Evolutionary conservation across 352 stramenopile species (phyloP).

Genomic region (Phytophthora sansomeana): DNA sequence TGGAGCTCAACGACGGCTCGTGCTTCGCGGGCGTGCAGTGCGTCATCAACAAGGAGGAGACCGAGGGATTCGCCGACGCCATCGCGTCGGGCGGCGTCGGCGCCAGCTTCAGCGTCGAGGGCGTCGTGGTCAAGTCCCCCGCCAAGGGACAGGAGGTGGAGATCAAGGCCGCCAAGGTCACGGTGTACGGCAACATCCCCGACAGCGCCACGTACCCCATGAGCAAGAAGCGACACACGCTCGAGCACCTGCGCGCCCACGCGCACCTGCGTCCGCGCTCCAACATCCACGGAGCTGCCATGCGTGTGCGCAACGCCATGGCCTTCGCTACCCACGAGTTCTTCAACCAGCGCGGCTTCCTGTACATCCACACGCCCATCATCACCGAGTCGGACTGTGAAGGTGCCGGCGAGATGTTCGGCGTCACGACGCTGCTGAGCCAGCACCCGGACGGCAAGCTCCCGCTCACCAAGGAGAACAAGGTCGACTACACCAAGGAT

Average conservation of each 20-base stretch:
- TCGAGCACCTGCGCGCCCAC: constrained; percentile 94
- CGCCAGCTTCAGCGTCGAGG: constrained; percentile 84
- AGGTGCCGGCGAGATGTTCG: constrained; percentile 98
- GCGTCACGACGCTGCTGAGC: constrained; percentile 92
- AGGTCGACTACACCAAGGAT: constrained; percentile 92
- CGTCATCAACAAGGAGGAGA: constrained; percentile 81
- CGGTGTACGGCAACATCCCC: constrained; percentile 87
- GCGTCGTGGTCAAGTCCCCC: constrained; percentile 87
- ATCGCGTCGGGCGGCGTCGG: constrained; percentile 87
- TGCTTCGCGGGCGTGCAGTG: constrained; percentile 90
- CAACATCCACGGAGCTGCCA: constrained; percentile 92
- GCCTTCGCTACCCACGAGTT: constrained; percentile 95
- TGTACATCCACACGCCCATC: constrained; percentile 96
- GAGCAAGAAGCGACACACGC: constrained; percentile 93
- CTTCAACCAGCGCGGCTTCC: constrained; percentile 93
- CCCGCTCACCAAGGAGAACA: constrained; percentile 60
- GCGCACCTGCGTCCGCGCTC: constrained; percentile 94
- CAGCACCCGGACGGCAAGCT: constrained; percentile 81
- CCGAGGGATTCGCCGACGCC: constrained; percentile 80
- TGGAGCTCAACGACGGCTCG: constrained; percentile 96
- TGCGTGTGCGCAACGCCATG: constrained; percentile 94
- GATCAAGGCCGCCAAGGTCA: constrained; percentile 89
- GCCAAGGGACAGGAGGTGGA: constrained; percentile 94
- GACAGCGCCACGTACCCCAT: constrained; percentile 92
- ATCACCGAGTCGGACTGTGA: constrained; percentile 98